Conservation (phyloP, 2,329 filamentous ascomycete genomes). For the Talaromyces rugulosus region DNA sequence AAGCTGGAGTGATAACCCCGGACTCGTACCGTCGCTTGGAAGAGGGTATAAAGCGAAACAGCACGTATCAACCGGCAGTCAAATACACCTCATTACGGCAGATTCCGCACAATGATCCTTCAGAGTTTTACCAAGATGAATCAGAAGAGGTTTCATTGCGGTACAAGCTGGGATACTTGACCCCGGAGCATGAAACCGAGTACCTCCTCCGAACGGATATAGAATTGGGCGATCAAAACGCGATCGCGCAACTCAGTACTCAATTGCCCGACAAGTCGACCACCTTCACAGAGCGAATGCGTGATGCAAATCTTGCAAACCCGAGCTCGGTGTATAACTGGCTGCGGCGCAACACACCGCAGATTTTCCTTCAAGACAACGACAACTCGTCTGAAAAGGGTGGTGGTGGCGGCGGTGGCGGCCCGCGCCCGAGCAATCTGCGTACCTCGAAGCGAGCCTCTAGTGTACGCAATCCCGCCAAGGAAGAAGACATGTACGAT, state of each 20-base stretch:
- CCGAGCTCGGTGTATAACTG: conserved; percentile 94
- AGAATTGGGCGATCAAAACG: conserved; percentile 36
- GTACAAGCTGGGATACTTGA: conserved; percentile 40
- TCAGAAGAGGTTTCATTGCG: conserved; percentile 15
- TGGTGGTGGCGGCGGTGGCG: background rate
- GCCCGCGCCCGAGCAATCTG: conserved; percentile 34
- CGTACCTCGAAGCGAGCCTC: conserved; percentile 40
- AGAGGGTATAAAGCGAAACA: conserved; percentile 33
- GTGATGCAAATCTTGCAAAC: conserved; percentile 62
- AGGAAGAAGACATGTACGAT: conserved; percentile 40
- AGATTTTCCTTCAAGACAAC: conserved; percentile 77
- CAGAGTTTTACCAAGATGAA: conserved; percentile 15
- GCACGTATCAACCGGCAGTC: conserved; percentile 33
- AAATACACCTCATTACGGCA: conserved; percentile 30
- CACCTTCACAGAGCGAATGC: conserved; percentile 50
- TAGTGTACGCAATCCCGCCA: conserved; percentile 20
- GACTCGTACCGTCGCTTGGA: conserved; percentile 37
- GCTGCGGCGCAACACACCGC: conserved; percentile 78
- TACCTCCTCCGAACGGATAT: conserved; percentile 42
- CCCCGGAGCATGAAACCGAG: conserved; percentile 40
- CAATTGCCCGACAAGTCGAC: conserved; percentile 31
- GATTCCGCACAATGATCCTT: conserved; percentile 21
- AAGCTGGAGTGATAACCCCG: conserved; percentile 31
- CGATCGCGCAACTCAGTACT: conserved; percentile 48
- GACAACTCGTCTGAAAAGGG: conserved; percentile 45